Conservation (phyloP, 805 yeast species). For the Sungouiozyma intestinalis region DNA sequence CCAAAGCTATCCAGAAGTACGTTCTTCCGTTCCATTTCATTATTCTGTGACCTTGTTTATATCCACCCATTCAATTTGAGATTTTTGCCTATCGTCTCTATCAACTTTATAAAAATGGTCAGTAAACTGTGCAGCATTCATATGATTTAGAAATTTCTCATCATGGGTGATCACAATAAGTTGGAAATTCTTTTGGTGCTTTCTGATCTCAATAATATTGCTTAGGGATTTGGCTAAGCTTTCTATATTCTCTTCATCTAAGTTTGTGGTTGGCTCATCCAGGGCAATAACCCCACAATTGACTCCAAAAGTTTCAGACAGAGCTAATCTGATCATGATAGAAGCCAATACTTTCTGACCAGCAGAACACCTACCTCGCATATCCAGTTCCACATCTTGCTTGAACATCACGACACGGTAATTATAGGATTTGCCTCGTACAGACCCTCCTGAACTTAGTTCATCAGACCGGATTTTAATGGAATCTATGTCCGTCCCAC, state of each 20-base stretch:
- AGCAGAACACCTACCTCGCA: slow-evolving; percentile 97
- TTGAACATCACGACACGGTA: slow-evolving; percentile 93
- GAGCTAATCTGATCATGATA: slow-evolving; percentile 78
- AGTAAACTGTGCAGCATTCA: slow-evolving; percentile 76
- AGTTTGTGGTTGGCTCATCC: slow-evolving; percentile 96
- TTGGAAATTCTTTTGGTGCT: slow-evolving; percentile 79
- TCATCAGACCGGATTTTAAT: slow-evolving; percentile 79
- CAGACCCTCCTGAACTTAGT: slow-evolving; percentile 20
- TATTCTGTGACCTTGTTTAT: slow-evolving; percentile 30
- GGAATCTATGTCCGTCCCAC: slow-evolving; percentile 91
- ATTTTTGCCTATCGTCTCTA: slow-evolving; percentile 72
- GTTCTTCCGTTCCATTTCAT: no score
- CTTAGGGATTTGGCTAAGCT: slow-evolving; percentile 75
- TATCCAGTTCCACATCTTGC: slow-evolving; percentile 83
- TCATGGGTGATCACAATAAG: slow-evolving; percentile 94
- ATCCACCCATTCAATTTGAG: slow-evolving; percentile 55
- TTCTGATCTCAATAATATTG: slow-evolving; percentile 63
- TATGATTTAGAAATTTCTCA: slow-evolving; percentile 74
- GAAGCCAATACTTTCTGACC: slow-evolving; percentile 95
- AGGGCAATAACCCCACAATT: slow-evolving; percentile 93
- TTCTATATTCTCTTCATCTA: slow-evolving; percentile 82
- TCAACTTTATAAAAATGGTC: slow-evolving; percentile 78
- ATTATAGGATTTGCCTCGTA: slow-evolving; percentile 61
- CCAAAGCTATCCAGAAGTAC: no score
- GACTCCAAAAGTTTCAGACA: slow-evolving; percentile 91